Base-by-base conservation (phyloP, 345 rosid genomes). In the Boechera stricta region DNA sequence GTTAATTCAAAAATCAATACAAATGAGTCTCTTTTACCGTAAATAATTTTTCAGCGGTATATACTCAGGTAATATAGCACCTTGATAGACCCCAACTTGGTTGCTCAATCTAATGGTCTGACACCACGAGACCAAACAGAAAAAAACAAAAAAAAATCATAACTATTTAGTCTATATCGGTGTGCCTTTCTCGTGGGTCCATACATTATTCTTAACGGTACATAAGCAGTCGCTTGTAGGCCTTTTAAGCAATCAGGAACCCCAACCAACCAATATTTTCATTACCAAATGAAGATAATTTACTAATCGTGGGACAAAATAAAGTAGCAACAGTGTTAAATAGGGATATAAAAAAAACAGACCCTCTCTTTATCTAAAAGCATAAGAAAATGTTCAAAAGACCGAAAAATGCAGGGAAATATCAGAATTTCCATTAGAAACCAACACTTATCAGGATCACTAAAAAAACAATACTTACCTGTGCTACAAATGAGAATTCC, bases 401-500 rank as follows among this genome's bases (percentile, higher is more conserved):
- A 56, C 64, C 11, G 41, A 38, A 32, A 39, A 55, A n/a, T n/a
- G 57, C 32, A 24, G 11, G 42, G 24, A 12, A 53, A 58, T 8
- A 28, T 16, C 21, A 21, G 51, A 33, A 3, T 63, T 39, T 28
- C 6, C 56, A 64, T 47, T 32, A 65, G 59, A 57, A 33, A 55
- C 39, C 58, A 29, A 73, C 51, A 63, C 31, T 62, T 13, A 49
- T 28, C 51, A 44, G 5, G 31, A 52, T n/a, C 52, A 42, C 12
- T 5, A 39, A 9, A 33, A 31, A 48, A 68, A 59, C 24, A 73
- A 41, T n/a, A 79, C 88, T 84, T 76, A 89, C 97, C 29, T 67
- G 79, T 67, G 70, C 67, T 24, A 88, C 76, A 69, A 78, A 72
- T 66, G 69, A 79, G 82, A 84, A 91, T 55, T 87, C 89, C 56